Conservation (phyloP, 2,329 filamentous ascomycete genomes). For the Monosporascus sp. region DNA sequence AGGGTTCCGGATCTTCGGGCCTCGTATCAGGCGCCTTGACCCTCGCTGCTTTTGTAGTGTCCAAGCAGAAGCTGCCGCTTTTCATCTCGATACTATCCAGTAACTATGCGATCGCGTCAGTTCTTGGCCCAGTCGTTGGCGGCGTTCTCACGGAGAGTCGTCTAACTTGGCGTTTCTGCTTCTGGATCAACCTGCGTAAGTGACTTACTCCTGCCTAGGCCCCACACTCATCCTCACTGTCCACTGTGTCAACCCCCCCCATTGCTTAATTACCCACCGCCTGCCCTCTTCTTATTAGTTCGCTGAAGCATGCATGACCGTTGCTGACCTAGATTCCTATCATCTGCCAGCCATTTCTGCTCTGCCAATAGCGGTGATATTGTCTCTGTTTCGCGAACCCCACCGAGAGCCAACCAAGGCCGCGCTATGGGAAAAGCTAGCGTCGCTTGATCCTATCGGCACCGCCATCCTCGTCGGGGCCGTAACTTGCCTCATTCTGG, state of each 20-base stretch:
- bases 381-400: too few species aligned
- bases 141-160: background rate
- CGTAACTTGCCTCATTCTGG: conserved; percentile 1
- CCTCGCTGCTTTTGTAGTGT: background rate
- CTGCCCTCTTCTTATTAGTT: too few species aligned
- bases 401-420: too few species aligned
- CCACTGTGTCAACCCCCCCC: too few species aligned
- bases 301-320: too few species aligned
- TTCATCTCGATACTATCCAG: background rate
- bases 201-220: background rate
- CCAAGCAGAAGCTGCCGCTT: background rate
- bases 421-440: background rate
- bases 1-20: background rate
- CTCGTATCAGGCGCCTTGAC: background rate
- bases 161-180: background rate
- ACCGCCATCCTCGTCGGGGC: conserved; percentile 1
- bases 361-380: too few species aligned
- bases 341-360: too few species aligned
- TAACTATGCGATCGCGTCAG: background rate
- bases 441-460: conserved; percentile 1
- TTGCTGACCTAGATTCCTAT: too few species aligned
- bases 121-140: background rate
- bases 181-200: background rate
- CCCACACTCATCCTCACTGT: too few species aligned
- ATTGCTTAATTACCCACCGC: too few species aligned